Conservation (phyloP, 1,284 basidiomycete genomes). For the Fistulina hepatica region DNA sequence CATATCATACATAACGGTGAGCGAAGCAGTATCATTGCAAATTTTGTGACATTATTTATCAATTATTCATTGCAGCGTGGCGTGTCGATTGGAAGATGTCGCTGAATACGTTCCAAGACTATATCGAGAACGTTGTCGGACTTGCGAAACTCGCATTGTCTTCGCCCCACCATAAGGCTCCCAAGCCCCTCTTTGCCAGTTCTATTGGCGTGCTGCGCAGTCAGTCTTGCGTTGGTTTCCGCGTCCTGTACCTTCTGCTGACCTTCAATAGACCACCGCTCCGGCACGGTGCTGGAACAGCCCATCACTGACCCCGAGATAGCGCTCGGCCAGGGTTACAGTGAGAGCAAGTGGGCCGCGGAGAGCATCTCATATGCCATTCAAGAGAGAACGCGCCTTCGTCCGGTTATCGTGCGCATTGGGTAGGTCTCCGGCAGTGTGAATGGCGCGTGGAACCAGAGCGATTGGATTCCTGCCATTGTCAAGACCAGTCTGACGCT, state of each 20-base stretch:
- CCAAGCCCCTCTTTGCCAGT: constrained; percentile 23
- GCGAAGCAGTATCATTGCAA: constrained; percentile 13
- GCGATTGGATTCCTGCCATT: constrained; percentile 35
- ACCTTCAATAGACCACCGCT: background rate
- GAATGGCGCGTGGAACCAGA: constrained; percentile 32
- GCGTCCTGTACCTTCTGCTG: too few species aligned
- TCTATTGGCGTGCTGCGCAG: constrained; percentile 9
- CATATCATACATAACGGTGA: constrained; percentile 10
- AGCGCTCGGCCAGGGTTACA: constrained; percentile 23
- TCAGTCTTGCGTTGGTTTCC: too few species aligned
- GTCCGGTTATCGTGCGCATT: constrained; percentile 24
- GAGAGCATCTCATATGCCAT: constrained; percentile 15
- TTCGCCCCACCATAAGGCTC: constrained; percentile 3
- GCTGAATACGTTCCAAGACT: constrained; percentile 27
- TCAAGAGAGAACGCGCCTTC: constrained; percentile 1
- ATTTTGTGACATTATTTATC: constrained; percentile 19
- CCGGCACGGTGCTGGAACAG: constrained; percentile 3
- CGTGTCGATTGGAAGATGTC: constrained; percentile 31
- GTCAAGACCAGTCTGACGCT: constrained; percentile 24
- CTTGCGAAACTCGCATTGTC: constrained; percentile 26
- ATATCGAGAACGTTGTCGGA: constrained; percentile 25
- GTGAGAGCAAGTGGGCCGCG: constrained; percentile 23
- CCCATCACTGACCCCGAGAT: constrained; percentile 16
- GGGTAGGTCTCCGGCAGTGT: constrained; percentile 32
- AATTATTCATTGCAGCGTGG: too few species aligned